Percentiles rank a stretch among this genome's conserved stretches.
Evolutionary conservation across 768 basidiomycete genomes (phyloP).

Genomic region (Boletus rufocinnamomeus): DNA sequence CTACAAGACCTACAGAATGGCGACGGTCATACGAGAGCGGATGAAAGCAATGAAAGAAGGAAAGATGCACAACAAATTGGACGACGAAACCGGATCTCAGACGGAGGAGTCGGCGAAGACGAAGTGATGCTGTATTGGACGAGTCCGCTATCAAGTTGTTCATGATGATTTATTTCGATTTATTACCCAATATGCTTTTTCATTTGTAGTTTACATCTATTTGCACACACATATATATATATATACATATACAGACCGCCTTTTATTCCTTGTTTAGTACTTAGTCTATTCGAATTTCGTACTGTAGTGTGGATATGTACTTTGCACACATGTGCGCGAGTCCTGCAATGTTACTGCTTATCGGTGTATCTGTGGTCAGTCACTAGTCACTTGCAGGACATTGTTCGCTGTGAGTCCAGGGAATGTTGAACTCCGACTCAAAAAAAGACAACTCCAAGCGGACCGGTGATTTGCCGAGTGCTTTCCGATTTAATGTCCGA

Average conservation of each 20-base stretch:
- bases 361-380: not conserved
- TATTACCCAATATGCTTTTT: not conserved
- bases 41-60: constrained; percentile 27
- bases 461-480: too few species aligned
- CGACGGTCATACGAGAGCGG: constrained; percentile 29
- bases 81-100: constrained; percentile 7
- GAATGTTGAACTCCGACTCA: not conserved
- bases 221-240: not conserved
- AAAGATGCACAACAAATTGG: constrained; percentile 23
- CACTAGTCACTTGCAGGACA: too few species aligned
- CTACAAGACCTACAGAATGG: constrained; percentile 32
- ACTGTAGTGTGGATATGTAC: not conserved
- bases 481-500: too few species aligned
- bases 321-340: too few species aligned
- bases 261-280: not conserved
- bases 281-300: not conserved
- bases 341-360: not conserved
- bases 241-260: too few species aligned
- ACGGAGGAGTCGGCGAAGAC: constrained; percentile 14
- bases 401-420: too few species aligned
- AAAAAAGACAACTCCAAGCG: not conserved
- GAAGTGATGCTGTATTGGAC: constrained; percentile 7
- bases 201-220: not conserved
- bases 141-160: too few species aligned
- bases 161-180: constrained; percentile 8